Conservation (phyloP, 2,329 filamentous ascomycete species). For the Sarocladium oryzae region DNA sequence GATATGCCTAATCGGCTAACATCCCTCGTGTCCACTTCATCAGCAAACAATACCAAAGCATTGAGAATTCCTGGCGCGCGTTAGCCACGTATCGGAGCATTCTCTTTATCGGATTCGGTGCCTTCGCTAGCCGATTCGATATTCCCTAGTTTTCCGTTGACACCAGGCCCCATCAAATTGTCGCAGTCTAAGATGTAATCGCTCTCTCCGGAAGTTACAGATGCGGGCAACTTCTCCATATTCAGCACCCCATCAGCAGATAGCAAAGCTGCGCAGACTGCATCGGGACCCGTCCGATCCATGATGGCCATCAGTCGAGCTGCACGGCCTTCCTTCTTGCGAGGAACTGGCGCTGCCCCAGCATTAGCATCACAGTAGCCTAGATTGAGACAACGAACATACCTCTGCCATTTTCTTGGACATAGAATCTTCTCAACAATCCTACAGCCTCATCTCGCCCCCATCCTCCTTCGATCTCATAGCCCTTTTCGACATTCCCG, state of each 20-base stretch:
- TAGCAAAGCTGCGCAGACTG: constrained; percentile 11
- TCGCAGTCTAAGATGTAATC: neutral
- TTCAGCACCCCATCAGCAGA: neutral
- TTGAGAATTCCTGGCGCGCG: too few species aligned
- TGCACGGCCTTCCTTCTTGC: constrained; percentile 50
- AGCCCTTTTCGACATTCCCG: constrained; percentile 69
- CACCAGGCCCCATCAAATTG: constrained; percentile 4
- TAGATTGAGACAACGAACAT: constrained; percentile 19
- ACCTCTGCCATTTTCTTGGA: constrained; percentile 95
- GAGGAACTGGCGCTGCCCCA: constrained; percentile 40
- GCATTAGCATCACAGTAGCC: constrained; percentile 3
- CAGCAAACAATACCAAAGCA: too few species aligned
- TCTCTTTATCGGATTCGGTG: neutral
- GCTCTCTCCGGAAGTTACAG: neutral
- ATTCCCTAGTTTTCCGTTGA: neutral
- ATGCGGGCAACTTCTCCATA: neutral
- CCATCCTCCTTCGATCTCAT: constrained; percentile 79
- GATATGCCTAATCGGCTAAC: too few species aligned
- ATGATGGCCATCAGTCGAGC: constrained; percentile 46
- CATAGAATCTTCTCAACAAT: constrained; percentile 86
- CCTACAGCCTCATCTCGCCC: constrained; percentile 90
- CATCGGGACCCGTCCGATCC: constrained; percentile 30
- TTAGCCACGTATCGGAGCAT: neutral
- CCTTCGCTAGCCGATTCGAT: neutral
- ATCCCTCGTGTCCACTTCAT: too few species aligned